A percentile compares a stretch with the other conserved stretches of the same genome.
Evolutionary conservation across 768 basidiomycete genomes (phyloP).

Genomic region (Phanerochaete sordida): DNA sequence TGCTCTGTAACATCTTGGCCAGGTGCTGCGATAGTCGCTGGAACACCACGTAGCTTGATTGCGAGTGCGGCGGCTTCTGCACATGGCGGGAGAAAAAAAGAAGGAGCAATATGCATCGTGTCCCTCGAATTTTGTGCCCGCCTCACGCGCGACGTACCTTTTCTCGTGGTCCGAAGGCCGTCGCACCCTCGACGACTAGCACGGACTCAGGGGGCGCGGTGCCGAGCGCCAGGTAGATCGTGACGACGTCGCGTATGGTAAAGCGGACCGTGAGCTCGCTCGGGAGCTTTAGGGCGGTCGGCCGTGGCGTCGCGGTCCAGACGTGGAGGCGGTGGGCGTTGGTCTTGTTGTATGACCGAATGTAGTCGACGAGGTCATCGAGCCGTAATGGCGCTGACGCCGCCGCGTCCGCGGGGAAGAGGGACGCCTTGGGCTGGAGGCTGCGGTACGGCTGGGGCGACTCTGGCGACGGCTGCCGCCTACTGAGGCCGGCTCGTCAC

Average conservation of each 20-base stretch:
- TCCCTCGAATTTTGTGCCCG: neutral
- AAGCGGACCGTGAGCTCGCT: constrained; percentile 51
- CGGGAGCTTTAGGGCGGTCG: constrained; percentile 11
- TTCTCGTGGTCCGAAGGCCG: constrained; percentile 75
- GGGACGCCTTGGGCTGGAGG: constrained; percentile 34
- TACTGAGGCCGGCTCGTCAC: constrained; percentile 9
- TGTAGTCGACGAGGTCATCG: constrained; percentile 48
- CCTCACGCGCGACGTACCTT: constrained; percentile 36
- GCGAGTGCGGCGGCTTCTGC: constrained; percentile 65
- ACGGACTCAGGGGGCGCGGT: constrained; percentile 24
- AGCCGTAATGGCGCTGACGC: constrained; percentile 35
- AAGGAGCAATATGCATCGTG: neutral
- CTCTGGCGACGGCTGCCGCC: constrained; percentile 51
- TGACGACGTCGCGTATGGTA: constrained; percentile 61
- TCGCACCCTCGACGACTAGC: constrained; percentile 57
- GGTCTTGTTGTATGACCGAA: constrained; percentile 52
- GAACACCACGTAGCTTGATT: constrained; percentile 65
- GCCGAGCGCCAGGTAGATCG: constrained; percentile 53
- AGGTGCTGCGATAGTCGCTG: constrained; percentile 66
- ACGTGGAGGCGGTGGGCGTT: constrained; percentile 45
- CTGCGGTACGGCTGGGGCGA: constrained; percentile 59
- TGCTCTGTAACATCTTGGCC: constrained; percentile 51
- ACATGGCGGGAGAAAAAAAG: neutral
- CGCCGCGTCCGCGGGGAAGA: constrained; percentile 43
- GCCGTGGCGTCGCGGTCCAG: constrained; percentile 39